These are phyloP conservation scores for Stephania yunnanensis DNA, from an alignment of 164 flowering plant species.

Conservation along the genomic window DNA sequence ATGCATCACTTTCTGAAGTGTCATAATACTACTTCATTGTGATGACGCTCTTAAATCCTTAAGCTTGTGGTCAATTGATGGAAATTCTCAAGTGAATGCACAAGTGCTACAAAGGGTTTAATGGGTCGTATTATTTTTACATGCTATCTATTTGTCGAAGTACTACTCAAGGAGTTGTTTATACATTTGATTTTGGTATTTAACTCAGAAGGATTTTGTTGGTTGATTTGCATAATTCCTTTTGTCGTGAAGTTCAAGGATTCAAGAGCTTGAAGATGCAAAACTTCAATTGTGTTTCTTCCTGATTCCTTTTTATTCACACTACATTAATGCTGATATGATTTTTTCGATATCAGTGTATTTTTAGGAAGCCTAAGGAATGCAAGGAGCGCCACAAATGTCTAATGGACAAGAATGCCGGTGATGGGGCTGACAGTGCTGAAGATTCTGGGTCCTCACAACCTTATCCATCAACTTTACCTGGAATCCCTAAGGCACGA, in stretches of 20 bases:
- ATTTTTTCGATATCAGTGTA: constrained; percentile 43
- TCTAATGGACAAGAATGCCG: constrained; percentile 73
- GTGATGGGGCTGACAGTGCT: constrained; percentile 95
- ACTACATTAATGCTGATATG: constrained; percentile 2
- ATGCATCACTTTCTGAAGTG: neutral
- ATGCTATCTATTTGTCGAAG: neutral
- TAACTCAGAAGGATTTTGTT: neutral
- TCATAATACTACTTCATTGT: neutral
- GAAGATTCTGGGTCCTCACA: constrained; percentile 98
- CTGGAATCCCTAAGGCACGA: constrained; percentile 91
- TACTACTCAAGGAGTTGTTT: neutral
- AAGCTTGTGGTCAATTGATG: no score
- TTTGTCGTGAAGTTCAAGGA: no score
- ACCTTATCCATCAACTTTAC: constrained; percentile 83
- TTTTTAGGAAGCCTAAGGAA: constrained; percentile 79
- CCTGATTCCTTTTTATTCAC: neutral
- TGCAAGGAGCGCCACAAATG: constrained; percentile 88
- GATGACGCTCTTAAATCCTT: no score
- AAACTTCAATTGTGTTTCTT: neutral
- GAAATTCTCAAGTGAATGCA: no score
- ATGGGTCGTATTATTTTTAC: no score
- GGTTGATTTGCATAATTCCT: neutral
- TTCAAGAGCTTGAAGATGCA: neutral
- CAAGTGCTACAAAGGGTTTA: no score
- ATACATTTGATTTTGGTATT: no score